Conservation (phyloP, 2,329 filamentous ascomycete genomes). For the Apiospora malaysiana region DNA sequence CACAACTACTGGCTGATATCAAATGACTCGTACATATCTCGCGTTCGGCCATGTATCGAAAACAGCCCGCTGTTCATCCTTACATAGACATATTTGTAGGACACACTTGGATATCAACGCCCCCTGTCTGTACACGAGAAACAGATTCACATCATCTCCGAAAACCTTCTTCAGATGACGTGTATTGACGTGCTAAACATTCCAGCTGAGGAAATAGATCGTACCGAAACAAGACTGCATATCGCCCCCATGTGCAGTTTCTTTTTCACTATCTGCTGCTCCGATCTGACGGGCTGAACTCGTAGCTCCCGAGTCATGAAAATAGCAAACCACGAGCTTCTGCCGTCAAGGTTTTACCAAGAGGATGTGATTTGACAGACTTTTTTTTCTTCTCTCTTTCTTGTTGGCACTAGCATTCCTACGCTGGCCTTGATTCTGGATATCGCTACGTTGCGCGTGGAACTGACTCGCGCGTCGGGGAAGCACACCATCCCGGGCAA, state of each 20-base stretch:
- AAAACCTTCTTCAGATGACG: constrained; percentile 8
- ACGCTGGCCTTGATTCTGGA: constrained; percentile 13
- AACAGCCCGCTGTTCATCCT: background rate
- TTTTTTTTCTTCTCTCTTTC: background rate
- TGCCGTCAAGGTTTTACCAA: constrained; percentile 15
- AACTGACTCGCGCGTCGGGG: constrained; percentile 1
- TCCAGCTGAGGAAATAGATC: constrained; percentile 1
- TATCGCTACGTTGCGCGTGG: constrained; percentile 5
- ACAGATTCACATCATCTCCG: constrained; percentile 6
- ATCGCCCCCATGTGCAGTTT: background rate
- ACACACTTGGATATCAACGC: background rate
- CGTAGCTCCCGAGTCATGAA: constrained; percentile 14
- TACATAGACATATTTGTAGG: background rate
- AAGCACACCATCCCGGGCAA: background rate
- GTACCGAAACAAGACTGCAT: constrained; percentile 10
- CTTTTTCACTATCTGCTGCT: background rate
- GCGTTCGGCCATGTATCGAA: background rate
- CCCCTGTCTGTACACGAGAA: background rate
- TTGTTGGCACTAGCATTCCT: constrained; percentile 4
- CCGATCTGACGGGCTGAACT: constrained; percentile 4
- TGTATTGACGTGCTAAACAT: constrained; percentile 15
- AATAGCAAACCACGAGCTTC: background rate
- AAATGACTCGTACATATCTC: constrained; percentile 2
- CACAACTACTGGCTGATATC: constrained; percentile 1
- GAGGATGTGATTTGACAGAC: constrained; percentile 1